Base-by-base conservation (phyloP, 2,329 filamentous ascomycete genomes). In the Pseudogymnoascus sp. region DNA sequence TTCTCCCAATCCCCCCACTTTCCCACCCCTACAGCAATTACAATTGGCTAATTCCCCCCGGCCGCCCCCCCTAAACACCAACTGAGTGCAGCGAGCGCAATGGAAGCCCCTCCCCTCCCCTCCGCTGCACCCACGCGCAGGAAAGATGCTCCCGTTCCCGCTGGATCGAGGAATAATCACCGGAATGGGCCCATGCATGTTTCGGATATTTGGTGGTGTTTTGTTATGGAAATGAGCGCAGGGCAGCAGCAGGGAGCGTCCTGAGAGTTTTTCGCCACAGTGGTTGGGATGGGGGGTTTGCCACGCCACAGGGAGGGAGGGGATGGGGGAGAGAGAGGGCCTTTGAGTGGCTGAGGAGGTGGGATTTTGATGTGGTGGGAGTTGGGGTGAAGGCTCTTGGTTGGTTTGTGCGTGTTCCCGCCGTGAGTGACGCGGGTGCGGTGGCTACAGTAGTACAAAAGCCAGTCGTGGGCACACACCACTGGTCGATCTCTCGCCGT, bases 111-210 rank as follows among this genome's bases (percentile, higher is more conserved):
- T 19, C 19, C 19, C 19, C 2, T 19, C 2, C 19, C 19, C 44
- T 29, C 7, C 6, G 44, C 44, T 26, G 24, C 19, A 50, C n/a
- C 42, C 42, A 47, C 24, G 42, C 19, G 21, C 24, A 10, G 4
- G 6, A 6, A 14, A 53, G 47, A 53, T 53, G 47, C 47, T 53
- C 47, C 47, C 24, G 47, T 53, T 14, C 47, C 47, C 47, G 26
- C 47, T 53, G 31, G 47, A 53, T 53, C 26, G 14, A 53, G 24
- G n/a, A 53, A 53, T 53, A 53, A 53, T 53, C 47, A 53, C 47
- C 47, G 26, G 24, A 53, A 53, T 53, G 47, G 47, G 47, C 47
- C 47, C 47, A 53, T 53, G 44, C 47, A 53, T 53, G 44, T 50
- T 50, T 50, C 44, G 44, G 44, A 50, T 50, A 50, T 50, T 50